Evolutionary conservation across 2,329 filamentous ascomycete species (phyloP).

Genomic region (Arthrobotrys pseudoclavata): DNA sequence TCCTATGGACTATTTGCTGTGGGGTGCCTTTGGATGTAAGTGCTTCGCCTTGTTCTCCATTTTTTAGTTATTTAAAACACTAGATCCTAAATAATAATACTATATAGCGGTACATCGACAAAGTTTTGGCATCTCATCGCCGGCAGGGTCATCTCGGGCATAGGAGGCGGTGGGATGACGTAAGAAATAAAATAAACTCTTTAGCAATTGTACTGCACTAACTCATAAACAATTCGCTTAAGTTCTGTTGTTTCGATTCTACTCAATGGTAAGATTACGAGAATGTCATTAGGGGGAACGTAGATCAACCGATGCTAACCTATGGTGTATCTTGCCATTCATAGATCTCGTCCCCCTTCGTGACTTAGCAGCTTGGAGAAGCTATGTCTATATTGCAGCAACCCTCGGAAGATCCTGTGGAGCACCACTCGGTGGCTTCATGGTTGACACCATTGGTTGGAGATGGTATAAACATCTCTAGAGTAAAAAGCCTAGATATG

Average conservation of each 20-base stretch:
- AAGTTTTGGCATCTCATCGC: conserved; percentile 53
- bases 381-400: conserved; percentile 71
- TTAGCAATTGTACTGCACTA: not conserved
- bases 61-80: no score
- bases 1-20: conserved; percentile 76
- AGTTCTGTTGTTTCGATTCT: conserved; percentile 69
- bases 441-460: conserved; percentile 76
- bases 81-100: not conserved
- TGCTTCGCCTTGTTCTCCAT: no score
- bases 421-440: conserved; percentile 73
- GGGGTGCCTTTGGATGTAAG: conserved; percentile 71
- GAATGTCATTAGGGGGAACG: not conserved
- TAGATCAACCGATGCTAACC: conserved; percentile 66
- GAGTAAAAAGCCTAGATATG: no score
- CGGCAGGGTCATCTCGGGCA: conserved; percentile 65
- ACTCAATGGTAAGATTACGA: conserved; percentile 68
- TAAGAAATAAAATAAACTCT: not conserved
- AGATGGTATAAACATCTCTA: conserved; percentile 71
- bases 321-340: not conserved
- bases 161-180: conserved; percentile 63
- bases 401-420: conserved; percentile 71
- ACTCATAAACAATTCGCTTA: not conserved
- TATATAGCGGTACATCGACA: conserved; percentile 43
- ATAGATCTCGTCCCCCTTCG: conserved; percentile 65
- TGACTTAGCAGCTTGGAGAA: conserved; percentile 72